phyloP scores from a whole-genome alignment of 116 monocot species.

The Posidonia oceanica region DNA sequence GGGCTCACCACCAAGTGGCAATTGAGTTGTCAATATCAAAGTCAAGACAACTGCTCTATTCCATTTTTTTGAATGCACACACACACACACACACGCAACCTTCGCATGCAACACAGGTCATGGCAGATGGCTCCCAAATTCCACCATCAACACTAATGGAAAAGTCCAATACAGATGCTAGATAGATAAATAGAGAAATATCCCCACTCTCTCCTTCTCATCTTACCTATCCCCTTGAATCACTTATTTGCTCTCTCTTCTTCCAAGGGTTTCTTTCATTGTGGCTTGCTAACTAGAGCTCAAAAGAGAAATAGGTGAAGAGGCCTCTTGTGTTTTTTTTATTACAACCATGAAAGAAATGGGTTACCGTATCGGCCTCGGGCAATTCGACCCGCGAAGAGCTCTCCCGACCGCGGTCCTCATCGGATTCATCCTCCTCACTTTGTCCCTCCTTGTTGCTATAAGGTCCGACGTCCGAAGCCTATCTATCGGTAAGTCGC shows the following conservation, averaged over 20 bases:
- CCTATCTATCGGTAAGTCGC: background rate
- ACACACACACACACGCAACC: background rate
- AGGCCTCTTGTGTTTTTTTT: background rate
- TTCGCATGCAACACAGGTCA: conserved; percentile 7
- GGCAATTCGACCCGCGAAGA: background rate
- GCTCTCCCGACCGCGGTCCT: background rate
- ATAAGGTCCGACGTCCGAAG: background rate
- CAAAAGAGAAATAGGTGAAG: background rate
- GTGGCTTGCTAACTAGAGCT: background rate
- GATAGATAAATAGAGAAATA: background rate
- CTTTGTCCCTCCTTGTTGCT: background rate
- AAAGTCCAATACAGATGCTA: background rate
- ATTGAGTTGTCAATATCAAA: conserved; percentile 1
- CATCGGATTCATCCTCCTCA: conserved; percentile 1
- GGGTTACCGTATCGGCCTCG: background rate
- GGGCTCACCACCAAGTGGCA: too few species aligned
- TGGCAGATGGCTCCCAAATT: background rate
- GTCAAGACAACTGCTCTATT: background rate
- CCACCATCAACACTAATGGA: background rate
- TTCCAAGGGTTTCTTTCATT: background rate
- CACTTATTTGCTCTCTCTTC: background rate
- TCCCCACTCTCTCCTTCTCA: background rate
- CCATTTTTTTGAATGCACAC: background rate
- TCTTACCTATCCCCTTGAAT: too few species aligned
- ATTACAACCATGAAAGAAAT: conserved; percentile 1